Conservation (phyloP, 345 rosid genomes). For the Eucalyptus dawsonii region DNA sequence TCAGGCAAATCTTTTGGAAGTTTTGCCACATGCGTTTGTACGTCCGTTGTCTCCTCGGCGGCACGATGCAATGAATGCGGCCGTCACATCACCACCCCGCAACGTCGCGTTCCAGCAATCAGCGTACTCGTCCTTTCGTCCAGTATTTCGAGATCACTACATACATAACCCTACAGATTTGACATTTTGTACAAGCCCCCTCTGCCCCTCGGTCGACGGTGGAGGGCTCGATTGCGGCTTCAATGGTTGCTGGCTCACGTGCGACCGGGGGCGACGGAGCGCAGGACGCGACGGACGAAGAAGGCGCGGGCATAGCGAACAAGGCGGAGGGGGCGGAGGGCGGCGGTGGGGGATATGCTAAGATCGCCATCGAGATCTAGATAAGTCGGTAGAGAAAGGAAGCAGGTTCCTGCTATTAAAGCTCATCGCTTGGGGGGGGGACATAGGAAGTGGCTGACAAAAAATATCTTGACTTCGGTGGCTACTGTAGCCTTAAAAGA, state of each 20-base stretch:
- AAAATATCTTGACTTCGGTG: too few species aligned
- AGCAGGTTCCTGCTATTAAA: too few species aligned
- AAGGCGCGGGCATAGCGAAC: too few species aligned
- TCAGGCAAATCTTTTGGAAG: not conserved
- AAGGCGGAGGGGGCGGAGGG: too few species aligned
- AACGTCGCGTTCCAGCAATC: not conserved
- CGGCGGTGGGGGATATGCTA: too few species aligned
- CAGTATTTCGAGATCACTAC: not conserved
- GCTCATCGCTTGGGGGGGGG: too few species aligned
- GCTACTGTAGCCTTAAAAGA: too few species aligned
- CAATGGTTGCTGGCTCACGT: not conserved
- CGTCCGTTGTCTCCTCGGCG: not conserved
- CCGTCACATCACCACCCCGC: not conserved
- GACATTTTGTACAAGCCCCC: not conserved
- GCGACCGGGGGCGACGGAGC: not conserved
- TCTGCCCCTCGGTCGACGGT: not conserved
- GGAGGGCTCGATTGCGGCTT: not conserved
- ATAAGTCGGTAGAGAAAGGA: too few species aligned
- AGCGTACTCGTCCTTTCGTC: not conserved
- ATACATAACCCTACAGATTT: not conserved
- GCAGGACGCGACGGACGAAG: too few species aligned
- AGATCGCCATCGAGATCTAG: too few species aligned
- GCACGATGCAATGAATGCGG: not conserved
- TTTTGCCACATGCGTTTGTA: not conserved
- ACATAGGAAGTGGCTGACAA: too few species aligned